Percentiles rank a stretch among this genome's conserved stretches.
These are phyloP conservation scores for Candida schatavii DNA, from an alignment of 805 yeast species.

Conservation along the genomic window DNA sequence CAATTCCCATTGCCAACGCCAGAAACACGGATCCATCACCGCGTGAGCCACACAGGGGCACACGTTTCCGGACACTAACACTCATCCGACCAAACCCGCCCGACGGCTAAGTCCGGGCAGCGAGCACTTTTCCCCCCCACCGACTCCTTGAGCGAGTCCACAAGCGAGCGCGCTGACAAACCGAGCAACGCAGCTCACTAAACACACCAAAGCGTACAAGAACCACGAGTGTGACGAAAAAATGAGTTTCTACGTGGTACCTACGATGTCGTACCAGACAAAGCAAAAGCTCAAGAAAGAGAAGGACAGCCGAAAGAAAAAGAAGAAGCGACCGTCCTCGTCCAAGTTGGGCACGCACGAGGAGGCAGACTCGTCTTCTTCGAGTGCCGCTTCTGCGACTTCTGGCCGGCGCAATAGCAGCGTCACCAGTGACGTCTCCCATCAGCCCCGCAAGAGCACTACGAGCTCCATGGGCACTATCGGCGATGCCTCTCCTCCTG, in stretches of 20 bases:
- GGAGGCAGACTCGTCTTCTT: neutral
- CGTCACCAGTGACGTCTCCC: neutral
- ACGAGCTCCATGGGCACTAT: neutral
- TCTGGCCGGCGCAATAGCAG: neutral
- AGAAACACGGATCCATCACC: too few relatives aligned
- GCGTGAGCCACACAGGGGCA: too few relatives aligned
- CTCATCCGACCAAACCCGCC: too few relatives aligned
- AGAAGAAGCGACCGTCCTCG: neutral
- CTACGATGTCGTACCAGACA: slow-evolving; percentile 39
- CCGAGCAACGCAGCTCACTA: too few relatives aligned
- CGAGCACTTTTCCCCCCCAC: too few relatives aligned
- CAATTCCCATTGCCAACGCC: too few relatives aligned
- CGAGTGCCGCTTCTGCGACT: neutral
- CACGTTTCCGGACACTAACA: too few relatives aligned
- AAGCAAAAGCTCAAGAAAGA: slow-evolving; percentile 33
- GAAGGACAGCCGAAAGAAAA: slow-evolving; percentile 15
- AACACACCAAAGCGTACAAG: too few relatives aligned
- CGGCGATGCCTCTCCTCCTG: neutral
- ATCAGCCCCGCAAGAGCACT: neutral
- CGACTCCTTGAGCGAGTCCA: too few relatives aligned
- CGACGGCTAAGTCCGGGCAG: too few relatives aligned
- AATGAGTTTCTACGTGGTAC: slow-evolving; percentile 40
- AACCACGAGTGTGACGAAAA: too few relatives aligned
- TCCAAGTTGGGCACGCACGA: neutral
- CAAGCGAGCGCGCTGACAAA: too few relatives aligned